Evolutionary conservation across 2,329 filamentous ascomycete genomes (phyloP).

Genomic region (Colletotrichum tabaci): DNA sequence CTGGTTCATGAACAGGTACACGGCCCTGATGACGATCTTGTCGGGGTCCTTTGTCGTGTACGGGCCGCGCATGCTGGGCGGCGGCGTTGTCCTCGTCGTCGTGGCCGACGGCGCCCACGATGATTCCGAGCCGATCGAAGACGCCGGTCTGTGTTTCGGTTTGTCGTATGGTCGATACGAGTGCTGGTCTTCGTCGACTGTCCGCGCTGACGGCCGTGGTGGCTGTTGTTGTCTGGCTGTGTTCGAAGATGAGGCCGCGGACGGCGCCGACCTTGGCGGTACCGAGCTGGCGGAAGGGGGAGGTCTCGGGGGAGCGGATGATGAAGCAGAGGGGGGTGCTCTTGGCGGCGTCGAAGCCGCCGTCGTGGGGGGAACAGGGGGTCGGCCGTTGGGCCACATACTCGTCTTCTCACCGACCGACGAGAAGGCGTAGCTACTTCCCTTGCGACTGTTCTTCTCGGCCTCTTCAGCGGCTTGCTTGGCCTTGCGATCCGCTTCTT

Average conservation of each 20-base stretch:
- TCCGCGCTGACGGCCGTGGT: constrained; percentile 67
- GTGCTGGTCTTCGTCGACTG: constrained; percentile 76
- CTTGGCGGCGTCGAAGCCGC: constrained; percentile 55
- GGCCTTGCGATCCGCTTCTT: constrained; percentile 52
- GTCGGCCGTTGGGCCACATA: constrained; percentile 77
- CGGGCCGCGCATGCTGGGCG: constrained; percentile 81
- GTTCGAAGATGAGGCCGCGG: constrained; percentile 45
- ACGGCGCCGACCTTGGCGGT: constrained; percentile 44
- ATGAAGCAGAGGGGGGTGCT: constrained; percentile 44
- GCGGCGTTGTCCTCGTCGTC: constrained; percentile 86
- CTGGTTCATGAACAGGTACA: constrained; percentile 92
- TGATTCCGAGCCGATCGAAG: constrained; percentile 81
- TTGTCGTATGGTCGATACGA: constrained; percentile 86
- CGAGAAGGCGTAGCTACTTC: constrained; percentile 73
- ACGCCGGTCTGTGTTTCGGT: constrained; percentile 76
- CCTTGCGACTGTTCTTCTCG: constrained; percentile 55
- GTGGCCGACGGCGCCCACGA: constrained; percentile 90
- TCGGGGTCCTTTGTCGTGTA: constrained; percentile 93
- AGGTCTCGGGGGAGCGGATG: constrained; percentile 40
- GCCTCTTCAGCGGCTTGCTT: constrained; percentile 49
- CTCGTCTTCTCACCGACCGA: constrained; percentile 78
- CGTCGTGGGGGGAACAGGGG: constrained; percentile 55
- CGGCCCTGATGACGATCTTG: constrained; percentile 95
- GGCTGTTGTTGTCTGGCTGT: constrained; percentile 58
- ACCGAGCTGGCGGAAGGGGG: constrained; percentile 40